Evolutionary conservation across 106 monocot genomes (phyloP).

Genomic region (Dioscorea zingiberensis): DNA sequence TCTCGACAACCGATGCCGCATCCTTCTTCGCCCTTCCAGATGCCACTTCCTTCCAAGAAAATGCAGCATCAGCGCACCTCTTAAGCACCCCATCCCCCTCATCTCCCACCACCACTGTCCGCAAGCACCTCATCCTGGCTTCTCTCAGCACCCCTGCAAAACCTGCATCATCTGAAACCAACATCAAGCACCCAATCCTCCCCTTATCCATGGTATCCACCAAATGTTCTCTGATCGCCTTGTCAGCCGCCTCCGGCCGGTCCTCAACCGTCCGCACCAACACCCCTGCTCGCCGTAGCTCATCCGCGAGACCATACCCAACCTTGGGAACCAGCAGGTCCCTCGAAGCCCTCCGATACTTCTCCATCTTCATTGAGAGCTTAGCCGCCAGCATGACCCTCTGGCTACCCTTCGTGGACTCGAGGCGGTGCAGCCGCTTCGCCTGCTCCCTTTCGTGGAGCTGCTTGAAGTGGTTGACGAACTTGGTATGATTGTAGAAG

Average conservation of each 20-base stretch:
- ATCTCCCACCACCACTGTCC: conserved; percentile 61
- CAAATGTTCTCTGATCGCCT: conserved; percentile 26
- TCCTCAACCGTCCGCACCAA: conserved; percentile 20
- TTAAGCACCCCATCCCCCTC: conserved; percentile 45
- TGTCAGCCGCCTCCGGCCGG: conserved; percentile 17
- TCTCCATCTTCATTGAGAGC: conserved; percentile 38
- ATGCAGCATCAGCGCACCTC: conserved; percentile 52
- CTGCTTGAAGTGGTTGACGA: conserved; percentile 41
- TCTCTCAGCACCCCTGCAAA: conserved; percentile 40
- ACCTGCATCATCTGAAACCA: conserved; percentile 55
- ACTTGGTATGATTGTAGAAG: conserved; percentile 27
- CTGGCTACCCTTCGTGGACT: conserved; percentile 32
- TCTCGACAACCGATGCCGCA: conserved; percentile 26
- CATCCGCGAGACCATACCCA: conserved; percentile 31
- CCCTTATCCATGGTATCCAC: conserved; percentile 34
- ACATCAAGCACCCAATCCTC: conserved; percentile 38
- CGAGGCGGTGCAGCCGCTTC: conserved; percentile 45
- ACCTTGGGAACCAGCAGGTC: conserved; percentile 23
- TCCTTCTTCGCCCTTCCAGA: conserved; percentile 62
- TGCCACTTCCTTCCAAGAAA: conserved; percentile 63
- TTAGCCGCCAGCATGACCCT: conserved; percentile 28
- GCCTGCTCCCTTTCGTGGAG: conserved; percentile 51
- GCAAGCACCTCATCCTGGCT: conserved; percentile 49
- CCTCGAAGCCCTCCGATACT: conserved; percentile 32
- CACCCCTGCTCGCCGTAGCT: conserved; percentile 47